Evolutionary conservation across 176 grass and related monocot genomes (phyloP), one percentile per base, ranked within the genome.

Genomic region (Raddia distichophylla): DNA sequence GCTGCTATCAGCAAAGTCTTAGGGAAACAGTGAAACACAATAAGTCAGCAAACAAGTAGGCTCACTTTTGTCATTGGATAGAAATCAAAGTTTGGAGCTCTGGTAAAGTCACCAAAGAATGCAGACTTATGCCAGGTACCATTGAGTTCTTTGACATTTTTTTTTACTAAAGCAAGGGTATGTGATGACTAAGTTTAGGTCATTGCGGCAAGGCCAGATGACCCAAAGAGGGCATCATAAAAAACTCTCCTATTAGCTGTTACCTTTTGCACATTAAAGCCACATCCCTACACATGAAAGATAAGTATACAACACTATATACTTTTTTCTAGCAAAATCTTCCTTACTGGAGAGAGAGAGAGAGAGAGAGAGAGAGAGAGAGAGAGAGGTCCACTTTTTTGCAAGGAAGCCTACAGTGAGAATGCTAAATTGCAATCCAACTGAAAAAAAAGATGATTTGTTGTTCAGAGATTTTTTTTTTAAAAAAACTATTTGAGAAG

Each of bases 1-100:
- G 93, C 84, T 34, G 90, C 92, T 81, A 91, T 89, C 92, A 95
- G 87, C n/a, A n/a, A n/a, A n/a, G n/a, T n/a, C n/a, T n/a, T 59
- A 89, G 72, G 35, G 45, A 32, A 64, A 55, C 32, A 77, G 65
- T 20, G 69, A 60, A 67, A 40, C 64, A 69, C 10, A 60, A 63
- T 19, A 43, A 77, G 69, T 54, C 16, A 69, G 62, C 12, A 49
- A 50, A 61, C 76, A 22, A 8, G 68, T 58, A 49, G 2, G 45
- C 7, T 6, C 9, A n/a, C 10, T 73, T 64, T n/a, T 42, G 51
- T 44, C 65, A 73, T 34, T n/a, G 6, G 67, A 18, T 79, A 58
- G 71, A 80, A 58, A n/a, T n/a, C n/a, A 16, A 8, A 10, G 42
- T 60, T 79, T 34, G 1, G 9, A 62, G 46, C 48, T 72, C 6